Evolutionary conservation across 169 alveolate species (phyloP).

Genomic region (Cystoisospora suis): DNA sequence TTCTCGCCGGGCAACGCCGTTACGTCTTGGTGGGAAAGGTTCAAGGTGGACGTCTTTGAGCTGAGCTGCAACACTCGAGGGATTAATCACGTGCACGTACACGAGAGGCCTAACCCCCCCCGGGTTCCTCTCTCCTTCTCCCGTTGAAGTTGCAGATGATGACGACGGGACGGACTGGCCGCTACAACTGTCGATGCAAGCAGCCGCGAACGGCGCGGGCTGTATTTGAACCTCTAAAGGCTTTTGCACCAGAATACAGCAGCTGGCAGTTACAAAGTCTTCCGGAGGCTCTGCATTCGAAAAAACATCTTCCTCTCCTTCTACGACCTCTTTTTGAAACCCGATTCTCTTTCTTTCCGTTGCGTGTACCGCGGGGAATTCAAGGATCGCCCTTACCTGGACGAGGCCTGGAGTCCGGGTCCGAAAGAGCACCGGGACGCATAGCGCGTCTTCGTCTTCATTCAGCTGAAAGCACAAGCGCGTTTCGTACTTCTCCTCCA

Average conservation of each 20-base stretch:
- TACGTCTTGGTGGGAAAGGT: neutral
- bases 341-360: no score
- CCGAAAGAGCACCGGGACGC: neutral
- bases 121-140: neutral
- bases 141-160: neutral
- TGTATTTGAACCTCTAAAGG: neutral
- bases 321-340: no score
- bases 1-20: neutral
- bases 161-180: neutral
- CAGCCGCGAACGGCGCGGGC: constrained; percentile 2
- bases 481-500: neutral
- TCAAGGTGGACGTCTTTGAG: neutral
- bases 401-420: neutral
- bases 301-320: neutral
- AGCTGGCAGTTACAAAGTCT: neutral
- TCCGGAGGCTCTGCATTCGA: neutral
- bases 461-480: neutral
- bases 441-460: neutral
- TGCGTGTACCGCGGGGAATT: constrained; percentile 4
- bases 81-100: neutral
- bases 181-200: neutral
- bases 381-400: neutral
- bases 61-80: neutral
- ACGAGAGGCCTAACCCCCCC: constrained; percentile 11
- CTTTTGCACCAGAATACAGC: neutral